Percentiles rank a stretch among this genome's conserved stretches.
Evolutionary conservation across 805 yeast species (phyloP).

Genomic region (Isabelozyma heimii): DNA sequence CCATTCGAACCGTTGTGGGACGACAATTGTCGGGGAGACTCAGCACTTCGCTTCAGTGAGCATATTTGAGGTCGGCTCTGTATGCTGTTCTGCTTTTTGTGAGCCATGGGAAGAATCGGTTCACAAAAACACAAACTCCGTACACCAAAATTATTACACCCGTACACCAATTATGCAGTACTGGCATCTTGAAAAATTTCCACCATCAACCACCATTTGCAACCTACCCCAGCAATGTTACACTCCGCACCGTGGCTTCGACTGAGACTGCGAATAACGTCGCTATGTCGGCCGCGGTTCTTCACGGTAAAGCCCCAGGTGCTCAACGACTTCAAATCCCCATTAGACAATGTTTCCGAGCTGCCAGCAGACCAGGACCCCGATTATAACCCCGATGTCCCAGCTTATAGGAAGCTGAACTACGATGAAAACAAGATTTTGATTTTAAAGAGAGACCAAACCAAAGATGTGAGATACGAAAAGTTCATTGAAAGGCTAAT

Average conservation of each 20-base stretch:
- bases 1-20: too few relatives aligned
- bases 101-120: too few relatives aligned
- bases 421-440: constrained; percentile 7
- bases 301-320: not conserved
- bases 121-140: too few relatives aligned
- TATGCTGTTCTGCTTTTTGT: not conserved
- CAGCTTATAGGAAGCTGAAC: not conserved
- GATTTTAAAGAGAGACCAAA: constrained; percentile 15
- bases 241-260: not conserved
- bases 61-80: not conserved
- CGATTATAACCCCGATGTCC: not conserved
- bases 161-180: not conserved
- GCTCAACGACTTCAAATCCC: not conserved
- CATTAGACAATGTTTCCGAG: not conserved
- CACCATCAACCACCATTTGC: not conserved
- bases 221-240: not conserved
- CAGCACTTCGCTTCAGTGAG: not conserved
- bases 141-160: not conserved
- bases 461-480: constrained; percentile 8
- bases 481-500: not conserved
- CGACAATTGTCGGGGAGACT: too few relatives aligned
- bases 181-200: not conserved
- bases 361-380: not conserved
- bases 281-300: not conserved
- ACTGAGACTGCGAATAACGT: not conserved